A percentile compares a stretch with the other conserved stretches of the same genome.
Conservation (phyloP, 805 yeast species). For the Wickerhamomyces chambardii region DNA sequence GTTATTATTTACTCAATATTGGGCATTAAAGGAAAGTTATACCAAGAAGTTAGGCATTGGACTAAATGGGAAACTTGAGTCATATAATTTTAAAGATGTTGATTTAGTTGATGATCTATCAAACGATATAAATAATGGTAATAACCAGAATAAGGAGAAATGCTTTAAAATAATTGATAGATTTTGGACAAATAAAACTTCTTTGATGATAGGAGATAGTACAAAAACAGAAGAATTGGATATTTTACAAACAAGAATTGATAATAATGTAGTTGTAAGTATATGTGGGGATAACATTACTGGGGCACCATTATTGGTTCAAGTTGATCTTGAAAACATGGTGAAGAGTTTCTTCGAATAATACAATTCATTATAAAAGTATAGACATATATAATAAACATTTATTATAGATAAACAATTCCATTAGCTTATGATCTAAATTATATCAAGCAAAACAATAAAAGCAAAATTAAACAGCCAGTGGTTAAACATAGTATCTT, state of each 20-base stretch:
- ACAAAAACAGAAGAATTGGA: neutral
- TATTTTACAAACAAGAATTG: neutral
- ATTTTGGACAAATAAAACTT: neutral
- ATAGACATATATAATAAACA: too few species aligned
- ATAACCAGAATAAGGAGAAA: neutral
- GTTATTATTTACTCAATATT: conserved; percentile 42
- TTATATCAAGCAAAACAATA: too few species aligned
- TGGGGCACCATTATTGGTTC: neutral
- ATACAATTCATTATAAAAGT: too few species aligned
- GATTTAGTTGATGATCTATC: neutral
- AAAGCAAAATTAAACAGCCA: too few species aligned
- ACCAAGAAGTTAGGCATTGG: conserved; percentile 64
- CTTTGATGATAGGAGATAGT: neutral
- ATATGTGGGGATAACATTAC: neutral
- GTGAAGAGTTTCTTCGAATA: neutral
- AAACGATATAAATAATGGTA: neutral
- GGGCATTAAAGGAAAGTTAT: conserved; percentile 80
- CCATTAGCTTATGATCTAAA: too few species aligned
- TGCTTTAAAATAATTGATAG: too few species aligned
- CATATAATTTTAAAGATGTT: conserved; percentile 19
- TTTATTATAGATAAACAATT: too few species aligned
- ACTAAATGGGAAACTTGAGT: conserved; percentile 24
- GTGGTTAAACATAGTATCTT: too few species aligned
- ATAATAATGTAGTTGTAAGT: neutral
- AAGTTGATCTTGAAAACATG: neutral